Percentiles rank a stretch among this genome's conserved stretches.
Conservation (phyloP, 1,139 yeast genomes). For the Pichia sp. region DNA sequence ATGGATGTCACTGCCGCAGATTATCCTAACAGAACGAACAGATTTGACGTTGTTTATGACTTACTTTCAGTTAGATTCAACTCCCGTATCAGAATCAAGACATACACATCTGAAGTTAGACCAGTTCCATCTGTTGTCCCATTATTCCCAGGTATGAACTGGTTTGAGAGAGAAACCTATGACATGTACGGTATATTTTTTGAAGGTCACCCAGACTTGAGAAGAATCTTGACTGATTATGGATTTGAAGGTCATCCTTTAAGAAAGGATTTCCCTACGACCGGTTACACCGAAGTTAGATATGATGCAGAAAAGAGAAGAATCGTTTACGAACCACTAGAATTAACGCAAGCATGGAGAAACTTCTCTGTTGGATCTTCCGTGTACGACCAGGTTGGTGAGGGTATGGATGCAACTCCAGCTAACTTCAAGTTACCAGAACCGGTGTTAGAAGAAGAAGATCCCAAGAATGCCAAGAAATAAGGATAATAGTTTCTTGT, state of each 20-base stretch:
- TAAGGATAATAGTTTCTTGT: constrained; percentile 2
- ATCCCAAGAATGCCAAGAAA: constrained; percentile 35
- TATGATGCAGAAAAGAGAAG: constrained; percentile 90
- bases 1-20: constrained; percentile 86
- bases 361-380: constrained; percentile 83
- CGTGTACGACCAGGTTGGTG: constrained; percentile 90
- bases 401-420: constrained; percentile 78
- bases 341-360: constrained; percentile 88
- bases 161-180: constrained; percentile 88
- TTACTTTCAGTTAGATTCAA: constrained; percentile 75
- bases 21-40: constrained; percentile 74
- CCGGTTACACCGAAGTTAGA: constrained; percentile 85
- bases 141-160: constrained; percentile 72
- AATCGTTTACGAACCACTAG: constrained; percentile 83
- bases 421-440: constrained; percentile 74
- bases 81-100: constrained; percentile 83
- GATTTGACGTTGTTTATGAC: constrained; percentile 86
- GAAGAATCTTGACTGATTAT: constrained; percentile 88
- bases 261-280: constrained; percentile 88
- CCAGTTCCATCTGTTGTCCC: constrained; percentile 75
- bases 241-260: constrained; percentile 92
- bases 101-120: constrained; percentile 77
- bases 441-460: constrained; percentile 69
- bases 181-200: constrained; percentile 83
- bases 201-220: constrained; percentile 83